phyloP scores from a whole-genome alignment of 352 stramenopile species.

The Globisporangium nunn region DNA sequence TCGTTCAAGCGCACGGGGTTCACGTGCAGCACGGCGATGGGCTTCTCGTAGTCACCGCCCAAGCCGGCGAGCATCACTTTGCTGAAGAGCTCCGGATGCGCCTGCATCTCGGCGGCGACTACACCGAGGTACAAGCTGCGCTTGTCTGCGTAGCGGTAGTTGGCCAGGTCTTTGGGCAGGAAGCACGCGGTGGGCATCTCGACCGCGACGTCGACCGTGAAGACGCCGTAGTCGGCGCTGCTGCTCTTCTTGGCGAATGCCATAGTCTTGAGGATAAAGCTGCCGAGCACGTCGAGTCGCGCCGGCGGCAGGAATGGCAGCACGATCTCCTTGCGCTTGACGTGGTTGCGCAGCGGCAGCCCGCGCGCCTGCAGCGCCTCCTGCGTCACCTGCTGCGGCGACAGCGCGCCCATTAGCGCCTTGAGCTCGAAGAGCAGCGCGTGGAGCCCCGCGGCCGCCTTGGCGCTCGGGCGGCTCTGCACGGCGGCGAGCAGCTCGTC shows the following conservation, averaged over 20 bases:
- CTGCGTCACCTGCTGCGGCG: slow-evolving; percentile 69
- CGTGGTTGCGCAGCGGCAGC: slow-evolving; percentile 58
- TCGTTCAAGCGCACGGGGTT: slow-evolving; percentile 25
- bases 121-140: slow-evolving; percentile 82
- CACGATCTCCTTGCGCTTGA: slow-evolving; percentile 82
- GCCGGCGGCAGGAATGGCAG: slow-evolving; percentile 73
- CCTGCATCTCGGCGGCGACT: slow-evolving; percentile 50
- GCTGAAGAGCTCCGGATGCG: slow-evolving; percentile 28
- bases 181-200: slow-evolving; percentile 81
- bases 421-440: slow-evolving; percentile 81
- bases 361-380: slow-evolving; percentile 49
- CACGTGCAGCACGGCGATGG: slow-evolving; percentile 54
- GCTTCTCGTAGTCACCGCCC: slow-evolving; percentile 74
- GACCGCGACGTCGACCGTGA: slow-evolving; percentile 76
- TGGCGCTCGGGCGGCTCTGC: slow-evolving; percentile 46
- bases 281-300: slow-evolving; percentile 80
- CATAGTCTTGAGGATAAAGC: slow-evolving; percentile 84
- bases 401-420: slow-evolving; percentile 52
- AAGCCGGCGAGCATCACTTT: slow-evolving; percentile 63
- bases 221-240: slow-evolving; percentile 36
- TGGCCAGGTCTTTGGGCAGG: slow-evolving; percentile 84
- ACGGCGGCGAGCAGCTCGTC: slow-evolving; percentile 78
- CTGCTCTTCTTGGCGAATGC: slow-evolving; percentile 44
- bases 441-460: slow-evolving; percentile 40
- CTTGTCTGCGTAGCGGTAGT: slow-evolving; percentile 89